Percentiles rank a stretch among this genome's conserved stretches.
Evolutionary conservation across 169 alveolate species (phyloP).

Genomic region (Plasmodium knowlesi): DNA sequence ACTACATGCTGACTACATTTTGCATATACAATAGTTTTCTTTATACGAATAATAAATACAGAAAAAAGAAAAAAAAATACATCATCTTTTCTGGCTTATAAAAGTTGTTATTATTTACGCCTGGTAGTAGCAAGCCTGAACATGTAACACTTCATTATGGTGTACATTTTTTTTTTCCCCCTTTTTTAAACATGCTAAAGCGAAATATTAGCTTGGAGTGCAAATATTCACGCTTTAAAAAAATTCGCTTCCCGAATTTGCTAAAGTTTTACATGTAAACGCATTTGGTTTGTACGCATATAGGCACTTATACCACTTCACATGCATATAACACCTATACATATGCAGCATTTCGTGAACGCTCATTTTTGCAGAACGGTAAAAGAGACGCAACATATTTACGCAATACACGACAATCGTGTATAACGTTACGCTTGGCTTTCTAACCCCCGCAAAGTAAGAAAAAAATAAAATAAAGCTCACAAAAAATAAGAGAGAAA

Average conservation of each 20-base stretch:
- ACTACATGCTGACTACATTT: not conserved
- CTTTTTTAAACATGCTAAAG: conserved; percentile 19
- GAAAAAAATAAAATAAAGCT: conserved; percentile 27
- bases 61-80: conserved; percentile 24
- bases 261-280: not conserved
- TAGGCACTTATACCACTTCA: not conserved
- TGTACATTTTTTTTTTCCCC: not conserved
- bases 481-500: conserved; percentile 20
- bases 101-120: not conserved
- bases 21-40: not conserved
- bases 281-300: not conserved
- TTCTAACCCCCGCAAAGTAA: not conserved
- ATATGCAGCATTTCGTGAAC: not conserved
- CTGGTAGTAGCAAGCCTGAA: not conserved
- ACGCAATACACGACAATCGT: not conserved
- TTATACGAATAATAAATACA: conserved; percentile 2
- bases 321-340: not conserved
- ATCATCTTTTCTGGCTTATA: not conserved
- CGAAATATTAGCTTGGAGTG: not conserved
- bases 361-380: not conserved
- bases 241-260: not conserved
- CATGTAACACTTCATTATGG: conserved; percentile 1
- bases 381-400: not conserved
- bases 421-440: not conserved
- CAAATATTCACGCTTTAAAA: not conserved